Percentiles rank a stretch among this genome's conserved stretches.
Evolutionary conservation across 129 eudicot genomes (phyloP).

Genomic region (Erigeron canadensis): DNA sequence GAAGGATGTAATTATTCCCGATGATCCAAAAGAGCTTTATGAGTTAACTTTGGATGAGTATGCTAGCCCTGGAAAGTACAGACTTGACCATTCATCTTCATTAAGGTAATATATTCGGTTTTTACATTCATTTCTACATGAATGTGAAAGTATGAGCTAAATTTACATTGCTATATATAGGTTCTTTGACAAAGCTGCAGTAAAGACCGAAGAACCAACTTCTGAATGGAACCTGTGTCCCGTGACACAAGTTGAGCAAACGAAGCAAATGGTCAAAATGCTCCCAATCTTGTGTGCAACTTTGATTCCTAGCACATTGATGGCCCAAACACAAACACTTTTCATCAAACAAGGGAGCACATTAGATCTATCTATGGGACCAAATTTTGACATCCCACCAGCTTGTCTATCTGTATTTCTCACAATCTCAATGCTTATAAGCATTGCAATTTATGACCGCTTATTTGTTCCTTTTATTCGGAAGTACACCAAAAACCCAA

Average conservation of each 20-base stretch:
- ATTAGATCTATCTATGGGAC: conserved; percentile 46
- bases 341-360: conserved; percentile 72
- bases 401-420: conserved; percentile 52
- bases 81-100: conserved; percentile 37
- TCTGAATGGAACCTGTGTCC: conserved; percentile 52
- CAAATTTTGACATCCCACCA: conserved; percentile 59
- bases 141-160: neutral
- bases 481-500: conserved; percentile 53
- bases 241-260: conserved; percentile 67
- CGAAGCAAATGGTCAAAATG: conserved; percentile 69
- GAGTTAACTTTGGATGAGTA: conserved; percentile 47
- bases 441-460: conserved; percentile 53
- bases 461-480: conserved; percentile 46
- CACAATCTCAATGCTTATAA: conserved; percentile 53
- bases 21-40: conserved; percentile 40
- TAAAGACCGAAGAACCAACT: conserved; percentile 21
- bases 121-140: neutral
- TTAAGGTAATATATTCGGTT: conserved; percentile 33
- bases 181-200: conserved; percentile 57
- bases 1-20: conserved; percentile 31
- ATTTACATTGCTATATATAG: conserved; percentile 20
- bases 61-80: conserved; percentile 21
- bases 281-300: conserved; percentile 47
- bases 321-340: conserved; percentile 50
- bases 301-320: conserved; percentile 50